phyloP scores from a whole-genome alignment of 1,139 yeast species.

The Candida sojae region DNA sequence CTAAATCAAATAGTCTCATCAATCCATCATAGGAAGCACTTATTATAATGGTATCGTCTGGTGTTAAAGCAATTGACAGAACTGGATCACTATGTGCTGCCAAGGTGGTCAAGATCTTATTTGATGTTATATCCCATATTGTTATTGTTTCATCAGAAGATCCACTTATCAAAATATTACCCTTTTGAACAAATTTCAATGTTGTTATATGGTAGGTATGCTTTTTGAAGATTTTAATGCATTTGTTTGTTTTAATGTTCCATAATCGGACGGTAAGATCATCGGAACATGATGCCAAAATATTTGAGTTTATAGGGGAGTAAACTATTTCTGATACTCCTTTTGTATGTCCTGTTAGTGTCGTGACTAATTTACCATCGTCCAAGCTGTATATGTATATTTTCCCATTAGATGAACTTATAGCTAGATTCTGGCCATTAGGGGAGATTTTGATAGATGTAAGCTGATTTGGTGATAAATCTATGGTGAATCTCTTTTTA shows the following conservation, averaged over 20 bases:
- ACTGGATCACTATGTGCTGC: constrained; percentile 96
- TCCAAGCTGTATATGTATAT: constrained; percentile 25
- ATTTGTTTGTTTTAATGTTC: constrained; percentile 48
- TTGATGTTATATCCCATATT: constrained; percentile 82
- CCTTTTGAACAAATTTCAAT: constrained; percentile 69
- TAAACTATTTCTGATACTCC: constrained; percentile 75
- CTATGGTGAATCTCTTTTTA: constrained; percentile 4
- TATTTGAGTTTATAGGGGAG: constrained; percentile 69
- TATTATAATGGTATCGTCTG: constrained; percentile 80
- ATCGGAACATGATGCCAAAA: constrained; percentile 84
- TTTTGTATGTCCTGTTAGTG: constrained; percentile 60
- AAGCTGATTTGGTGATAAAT: constrained; percentile 13
- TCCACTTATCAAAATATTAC: constrained; percentile 79
- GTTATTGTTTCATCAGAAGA: constrained; percentile 90
- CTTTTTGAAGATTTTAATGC: constrained; percentile 64
- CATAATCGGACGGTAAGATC: constrained; percentile 81
- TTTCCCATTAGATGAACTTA: constrained; percentile 39
- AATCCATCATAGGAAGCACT: constrained; percentile 93
- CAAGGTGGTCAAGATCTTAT: constrained; percentile 71
- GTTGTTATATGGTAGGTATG: constrained; percentile 87
- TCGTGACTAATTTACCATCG: constrained; percentile 25
- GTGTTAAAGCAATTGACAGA: constrained; percentile 67
- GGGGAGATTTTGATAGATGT: constrained; percentile 66
- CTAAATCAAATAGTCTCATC: constrained; percentile 84
- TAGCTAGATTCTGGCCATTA: constrained; percentile 62